Evolutionary conservation across 2,329 filamentous ascomycete genomes (phyloP), one percentile per base, ranked within the genome.

Genomic region (Myriosclerotinia scirpicola): DNA sequence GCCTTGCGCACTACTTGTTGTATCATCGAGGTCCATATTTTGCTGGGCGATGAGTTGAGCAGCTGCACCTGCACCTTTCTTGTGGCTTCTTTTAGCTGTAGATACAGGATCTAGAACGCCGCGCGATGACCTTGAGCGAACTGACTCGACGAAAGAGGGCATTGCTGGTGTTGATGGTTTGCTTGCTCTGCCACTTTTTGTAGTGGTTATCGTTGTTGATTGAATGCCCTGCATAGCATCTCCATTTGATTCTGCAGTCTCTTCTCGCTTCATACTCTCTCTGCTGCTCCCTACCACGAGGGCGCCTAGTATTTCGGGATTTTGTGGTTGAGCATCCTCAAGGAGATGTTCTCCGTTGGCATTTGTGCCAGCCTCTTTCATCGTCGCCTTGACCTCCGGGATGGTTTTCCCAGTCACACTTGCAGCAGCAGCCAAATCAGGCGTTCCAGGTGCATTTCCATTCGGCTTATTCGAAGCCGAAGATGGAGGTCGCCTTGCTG

Each of bases 131-230:
- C 87, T 79, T 20, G 85, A 81, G 65, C 85, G 80, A 12, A 71
- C 71, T 2, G 81, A 76, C 61, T 89, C 87, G 46, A 85, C 83
- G 70, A 89, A 87, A 3, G 81, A 84, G 6, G 83, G 81, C 60
- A 88, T 73, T 3, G 86, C 84, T 17, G 87, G 87, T 1, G 87
- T 89, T 5, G 86, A 89, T 2, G 86, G 87, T 75, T 89, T 89
- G 75, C 86, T 89, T 14, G 87, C 85, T 66, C 87, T 81, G 3
- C 87, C 87, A 69, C 85, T 88, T 78, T 89, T 89, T 1, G 86
- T 88, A 1, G 81, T 79, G 0, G 76, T 75, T 44, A 78, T 77
- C 46, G 78, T 76, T 46, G 78, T 78, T 34, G 77, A 75, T 60
- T 72, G 73, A 40, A 76, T 70, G 15, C 67, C 69, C 68, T 73